Evolutionary conservation across 352 stramenopile species (phyloP).

Genomic region (Pythium coloratum): DNA sequence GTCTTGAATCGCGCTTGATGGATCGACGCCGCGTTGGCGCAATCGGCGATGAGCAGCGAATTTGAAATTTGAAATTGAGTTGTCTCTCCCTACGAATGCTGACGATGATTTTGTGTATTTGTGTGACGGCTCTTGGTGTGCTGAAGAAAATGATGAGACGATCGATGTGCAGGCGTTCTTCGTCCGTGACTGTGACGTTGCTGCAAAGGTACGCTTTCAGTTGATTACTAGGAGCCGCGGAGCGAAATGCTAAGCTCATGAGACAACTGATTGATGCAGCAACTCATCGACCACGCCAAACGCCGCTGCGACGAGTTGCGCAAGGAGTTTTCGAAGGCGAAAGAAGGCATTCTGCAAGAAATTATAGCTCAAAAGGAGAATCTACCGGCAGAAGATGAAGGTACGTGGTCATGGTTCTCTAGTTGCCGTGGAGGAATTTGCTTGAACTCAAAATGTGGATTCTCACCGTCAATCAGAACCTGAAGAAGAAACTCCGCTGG

Average conservation of each 20-base stretch:
- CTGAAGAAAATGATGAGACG: conserved; percentile 20
- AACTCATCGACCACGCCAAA: conserved; percentile 61
- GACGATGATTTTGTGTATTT: background rate
- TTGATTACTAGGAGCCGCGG: background rate
- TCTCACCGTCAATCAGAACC: background rate
- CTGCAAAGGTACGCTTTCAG: conserved; percentile 35
- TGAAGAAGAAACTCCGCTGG: conserved; percentile 21
- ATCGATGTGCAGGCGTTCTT: conserved; percentile 56
- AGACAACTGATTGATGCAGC: conserved; percentile 28
- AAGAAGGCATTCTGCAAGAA: conserved; percentile 51
- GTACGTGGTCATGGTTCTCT: background rate
- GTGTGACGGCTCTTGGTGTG: background rate
- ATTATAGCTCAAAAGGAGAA: conserved; percentile 69
- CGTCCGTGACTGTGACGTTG: conserved; percentile 40
- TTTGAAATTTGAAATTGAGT: conserved; percentile 14
- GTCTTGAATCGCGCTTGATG: background rate
- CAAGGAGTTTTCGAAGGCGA: conserved; percentile 51
- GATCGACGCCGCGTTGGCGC: background rate
- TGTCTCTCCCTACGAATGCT: background rate
- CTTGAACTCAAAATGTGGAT: background rate
- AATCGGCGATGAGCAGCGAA: background rate
- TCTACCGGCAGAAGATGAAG: conserved; percentile 31
- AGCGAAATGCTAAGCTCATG: background rate
- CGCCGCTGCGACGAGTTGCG: conserved; percentile 44
- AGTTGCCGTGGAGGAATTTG: background rate